These are phyloP conservation scores for Limnomonas spitsbergensis DNA, from an alignment of 139 green algal genomes.

Conservation along the genomic window DNA sequence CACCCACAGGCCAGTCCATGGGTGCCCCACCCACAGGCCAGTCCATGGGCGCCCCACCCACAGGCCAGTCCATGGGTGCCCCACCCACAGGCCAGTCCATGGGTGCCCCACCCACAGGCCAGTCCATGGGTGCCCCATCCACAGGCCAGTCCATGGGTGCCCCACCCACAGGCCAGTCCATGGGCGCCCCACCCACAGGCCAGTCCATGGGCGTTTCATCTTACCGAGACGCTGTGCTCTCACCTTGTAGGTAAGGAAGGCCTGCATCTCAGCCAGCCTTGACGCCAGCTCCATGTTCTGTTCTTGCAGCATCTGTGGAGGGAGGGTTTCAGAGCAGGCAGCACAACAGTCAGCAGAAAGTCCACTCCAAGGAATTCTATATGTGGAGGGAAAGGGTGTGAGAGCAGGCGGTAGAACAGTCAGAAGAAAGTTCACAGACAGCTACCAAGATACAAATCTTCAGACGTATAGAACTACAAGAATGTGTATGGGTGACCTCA, in stretches of 20 bases:
- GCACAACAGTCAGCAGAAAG: too few species aligned
- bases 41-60: not conserved
- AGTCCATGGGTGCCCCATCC: not conserved
- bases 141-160: not conserved
- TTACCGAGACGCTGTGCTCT: not conserved
- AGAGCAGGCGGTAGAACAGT: too few species aligned
- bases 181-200: too few species aligned
- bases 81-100: not conserved
- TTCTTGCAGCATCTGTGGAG: not conserved
- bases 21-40: too few species aligned
- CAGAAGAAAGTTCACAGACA: too few species aligned
- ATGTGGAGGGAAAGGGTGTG: too few species aligned
- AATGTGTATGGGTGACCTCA: too few species aligned
- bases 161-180: not conserved
- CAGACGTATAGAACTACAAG: too few species aligned
- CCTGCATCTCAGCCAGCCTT: not conserved
- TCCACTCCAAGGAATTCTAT: too few species aligned
- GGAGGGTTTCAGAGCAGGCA: too few species aligned
- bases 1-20: too few species aligned
- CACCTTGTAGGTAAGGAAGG: not conserved
- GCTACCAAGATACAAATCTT: too few species aligned
- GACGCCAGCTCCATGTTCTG: not conserved
- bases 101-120: not conserved
- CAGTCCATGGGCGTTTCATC: not conserved
- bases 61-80: not conserved